Evolutionary conservation across 225 moss, liverwort and hornwort genomes (phyloP), one percentile per base, ranked within the genome.

Genomic region (Climacium dendroides): DNA sequence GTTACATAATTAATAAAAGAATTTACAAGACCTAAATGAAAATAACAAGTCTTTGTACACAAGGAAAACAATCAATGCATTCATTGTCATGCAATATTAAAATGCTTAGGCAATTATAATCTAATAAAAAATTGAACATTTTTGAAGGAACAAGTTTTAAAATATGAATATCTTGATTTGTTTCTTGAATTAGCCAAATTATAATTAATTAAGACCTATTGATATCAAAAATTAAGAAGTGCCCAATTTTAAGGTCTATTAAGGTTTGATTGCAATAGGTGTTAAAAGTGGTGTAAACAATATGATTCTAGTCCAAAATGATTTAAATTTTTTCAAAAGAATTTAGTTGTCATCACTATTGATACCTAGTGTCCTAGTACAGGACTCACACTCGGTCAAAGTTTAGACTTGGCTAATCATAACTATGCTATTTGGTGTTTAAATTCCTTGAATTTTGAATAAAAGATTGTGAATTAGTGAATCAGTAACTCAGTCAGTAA

Each of bases 301-400:
- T 0, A 0, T 10, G 1, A 16, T 28, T 72, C 10, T 45, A 10
- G 2, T 73, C 11, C 1, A 11, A 47, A 29, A 47, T 30, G 4
- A 18, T 0, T 18, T 47, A 5, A 29, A 4, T 10, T 29, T 17
- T 29, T 47, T 29, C 1, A 11, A 19, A 35, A 17, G 45, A 16
- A 9, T 10, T 29, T 28, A 2, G 6, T 47, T 47, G 2, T 47
- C 11, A 29, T 43, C 16, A 43, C 43, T 43, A 47, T 47, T 6
- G 18, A 18, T 73, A 47, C 47, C 11, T 11, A 10, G 10, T 16
- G 1, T 30, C 47, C 11, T 11, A 10, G 10, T 16, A 1, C 1
- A 29, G 17, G 26, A 3, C 6, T 45, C 3, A 29, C 3, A 29
- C 10, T 47, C 29, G 11, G 11, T 47, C 29, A 47, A 47, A 47